These are phyloP conservation scores for Lenzites betulinus DNA, from an alignment of 768 basidiomycete genomes.

Conservation along the genomic window DNA sequence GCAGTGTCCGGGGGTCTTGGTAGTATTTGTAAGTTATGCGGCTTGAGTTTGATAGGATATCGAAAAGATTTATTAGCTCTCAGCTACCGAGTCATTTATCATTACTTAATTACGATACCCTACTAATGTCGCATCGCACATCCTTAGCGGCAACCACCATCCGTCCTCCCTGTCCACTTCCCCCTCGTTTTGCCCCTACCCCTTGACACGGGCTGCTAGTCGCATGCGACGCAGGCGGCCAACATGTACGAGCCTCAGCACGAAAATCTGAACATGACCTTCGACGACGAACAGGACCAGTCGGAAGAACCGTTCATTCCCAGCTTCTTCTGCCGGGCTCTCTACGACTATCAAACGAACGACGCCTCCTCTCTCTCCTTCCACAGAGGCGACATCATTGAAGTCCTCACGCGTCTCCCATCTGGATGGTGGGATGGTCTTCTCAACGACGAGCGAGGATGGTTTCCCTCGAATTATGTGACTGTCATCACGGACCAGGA, in stretches of 20 bases:
- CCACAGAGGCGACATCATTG: conserved; percentile 83
- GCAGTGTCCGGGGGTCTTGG: too few species aligned
- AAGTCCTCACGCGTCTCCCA: conserved; percentile 87
- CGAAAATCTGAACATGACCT: conserved; percentile 15
- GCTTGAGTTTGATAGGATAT: too few species aligned
- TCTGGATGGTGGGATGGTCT: conserved; percentile 99
- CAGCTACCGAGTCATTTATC: too few species aligned
- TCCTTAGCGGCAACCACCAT: too few species aligned
- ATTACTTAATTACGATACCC: too few species aligned
- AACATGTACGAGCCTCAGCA: conserved; percentile 22
- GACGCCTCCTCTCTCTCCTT: conserved; percentile 92
- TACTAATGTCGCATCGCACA: too few species aligned
- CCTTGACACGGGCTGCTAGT: neutral
- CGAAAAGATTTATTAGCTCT: too few species aligned
- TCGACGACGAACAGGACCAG: conserved; percentile 10
- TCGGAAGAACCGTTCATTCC: conserved; percentile 59
- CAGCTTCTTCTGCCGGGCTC: conserved; percentile 86
- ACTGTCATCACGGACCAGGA: conserved; percentile 76
- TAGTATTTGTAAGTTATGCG: too few species aligned
- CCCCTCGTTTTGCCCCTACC: neutral
- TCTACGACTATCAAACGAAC: conserved; percentile 89
- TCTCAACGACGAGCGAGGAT: conserved; percentile 85
- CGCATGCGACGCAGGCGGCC: conserved; percentile 19
- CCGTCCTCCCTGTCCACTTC: conserved; percentile 4
- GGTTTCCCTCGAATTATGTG: conserved; percentile 98